A percentile compares a stretch with the other conserved stretches of the same genome.
phyloP scores from a whole-genome alignment of 192 early-diverging fungal genomes.

The Anaeromyces robustus region DNA sequence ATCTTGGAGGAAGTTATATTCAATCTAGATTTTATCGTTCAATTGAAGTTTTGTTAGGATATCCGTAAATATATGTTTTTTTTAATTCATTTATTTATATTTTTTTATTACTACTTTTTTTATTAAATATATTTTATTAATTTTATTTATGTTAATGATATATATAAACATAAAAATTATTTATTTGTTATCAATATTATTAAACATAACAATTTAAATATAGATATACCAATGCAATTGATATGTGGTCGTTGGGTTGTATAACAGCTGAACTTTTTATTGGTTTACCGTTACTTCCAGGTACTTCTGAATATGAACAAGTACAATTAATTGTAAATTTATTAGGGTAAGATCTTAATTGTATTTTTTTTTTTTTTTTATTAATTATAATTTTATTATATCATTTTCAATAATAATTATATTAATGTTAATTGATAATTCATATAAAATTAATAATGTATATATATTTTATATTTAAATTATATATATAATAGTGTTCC shows the following conservation, averaged over 20 bases:
- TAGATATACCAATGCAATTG: constrained; percentile 73
- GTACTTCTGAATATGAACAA: constrained; percentile 92
- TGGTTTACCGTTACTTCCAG: constrained; percentile 88
- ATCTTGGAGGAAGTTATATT: constrained; percentile 94
- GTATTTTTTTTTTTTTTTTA: neutral
- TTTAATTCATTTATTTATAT: neutral
- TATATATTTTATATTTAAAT: neutral
- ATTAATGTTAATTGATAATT: too few species aligned
- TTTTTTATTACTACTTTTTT: neutral
- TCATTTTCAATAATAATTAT: too few species aligned
- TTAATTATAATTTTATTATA: too few species aligned
- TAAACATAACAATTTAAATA: neutral
- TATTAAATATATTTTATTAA: neutral
- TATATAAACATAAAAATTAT: too few species aligned
- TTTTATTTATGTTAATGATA: too few species aligned
- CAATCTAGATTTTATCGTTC: constrained; percentile 96
- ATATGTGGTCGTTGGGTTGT: constrained; percentile 98
- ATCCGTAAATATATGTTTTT: constrained; percentile 44
- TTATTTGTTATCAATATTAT: too few species aligned
- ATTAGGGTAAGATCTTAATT: constrained; percentile 44
- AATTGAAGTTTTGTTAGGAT: constrained; percentile 86
- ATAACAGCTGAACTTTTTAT: constrained; percentile 91
- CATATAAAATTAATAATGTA: too few species aligned
- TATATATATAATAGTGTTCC: constrained; percentile 30
- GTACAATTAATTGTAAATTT: constrained; percentile 84